Evolutionary conservation across 805 yeast genomes (phyloP).

Genomic region (Candida ulmi): DNA sequence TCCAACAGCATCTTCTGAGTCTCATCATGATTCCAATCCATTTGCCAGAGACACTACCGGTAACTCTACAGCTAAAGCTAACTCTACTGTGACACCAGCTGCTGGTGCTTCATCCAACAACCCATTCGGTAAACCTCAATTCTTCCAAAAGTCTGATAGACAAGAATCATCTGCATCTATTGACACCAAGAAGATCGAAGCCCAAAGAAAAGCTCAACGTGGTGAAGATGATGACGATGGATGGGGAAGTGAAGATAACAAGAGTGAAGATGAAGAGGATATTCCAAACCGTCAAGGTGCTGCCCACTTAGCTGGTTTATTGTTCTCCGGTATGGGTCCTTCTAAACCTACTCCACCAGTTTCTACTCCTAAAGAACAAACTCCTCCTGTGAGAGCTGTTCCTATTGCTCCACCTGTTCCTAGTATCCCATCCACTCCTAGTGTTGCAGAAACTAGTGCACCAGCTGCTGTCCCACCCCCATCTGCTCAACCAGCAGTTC

Average conservation of each 20-base stretch:
- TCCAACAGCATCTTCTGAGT: conserved; percentile 2
- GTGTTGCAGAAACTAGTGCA: conserved; percentile 1
- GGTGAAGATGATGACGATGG: conserved; percentile 33
- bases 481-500: conserved; percentile 2
- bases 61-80: background rate
- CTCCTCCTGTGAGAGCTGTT: conserved; percentile 15
- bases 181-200: conserved; percentile 56
- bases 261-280: conserved; percentile 29
- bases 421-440: conserved; percentile 13
- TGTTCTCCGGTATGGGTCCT: conserved; percentile 23
- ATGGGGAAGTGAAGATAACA: conserved; percentile 28
- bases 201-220: conserved; percentile 70
- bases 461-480: conserved; percentile 6
- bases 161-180: conserved; percentile 24
- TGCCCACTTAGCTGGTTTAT: conserved; percentile 23
- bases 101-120: conserved; percentile 29
- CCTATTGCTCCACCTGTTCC: conserved; percentile 25
- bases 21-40: conserved; percentile 23
- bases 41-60: conserved; percentile 13
- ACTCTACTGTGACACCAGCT: conserved; percentile 7
- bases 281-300: conserved; percentile 25
- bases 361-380: conserved; percentile 14
- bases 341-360: conserved; percentile 16
- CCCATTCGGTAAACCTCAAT: conserved; percentile 55
- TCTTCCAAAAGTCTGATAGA: conserved; percentile 17